Evolutionary conservation across 2,329 filamentous ascomycete genomes (phyloP), one percentile per base, ranked within the genome.

Genomic region (Westerdykella aurantiaca): DNA sequence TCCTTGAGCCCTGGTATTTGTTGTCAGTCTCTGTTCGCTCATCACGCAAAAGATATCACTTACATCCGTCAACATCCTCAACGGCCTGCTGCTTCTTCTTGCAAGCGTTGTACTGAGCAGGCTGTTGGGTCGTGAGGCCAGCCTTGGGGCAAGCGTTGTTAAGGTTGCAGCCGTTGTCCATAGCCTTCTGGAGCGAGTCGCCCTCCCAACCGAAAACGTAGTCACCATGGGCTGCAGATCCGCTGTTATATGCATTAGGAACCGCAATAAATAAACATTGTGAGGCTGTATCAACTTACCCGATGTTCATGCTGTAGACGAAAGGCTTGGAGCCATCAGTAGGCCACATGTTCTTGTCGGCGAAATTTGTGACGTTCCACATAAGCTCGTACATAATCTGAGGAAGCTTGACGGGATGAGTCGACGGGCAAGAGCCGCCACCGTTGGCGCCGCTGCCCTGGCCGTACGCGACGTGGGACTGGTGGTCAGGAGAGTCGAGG

Each of bases 401-500:
- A 14, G 61, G 61, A 16, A 64, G 54, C 59, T 64, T 64, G 41
- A 53, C 49, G 31, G 61, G 60, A 43, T 63, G 58, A 4, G 53
- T 53, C 5, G 69, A 64, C 4, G 73, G 73, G 69, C 73, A 76
- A 25, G 63, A 55, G 42, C 72, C 72, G 45, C 73, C 72, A 17
- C 73, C 73, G 17, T 52, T 71, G 16, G 72, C 72, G 13, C 72
- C 72, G 9, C 61, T 58, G 37, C 71, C 70, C 34, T 66, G 65
- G 34, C 61, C 60, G 60, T 76, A 76, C 17, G 71, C 64, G 16
- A 75, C 70, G 58, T 75, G 73, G 49, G 61, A 66, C 55, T 58
- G 53, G 48, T 61, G 57, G 48, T 64, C 53, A 14, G 61, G 61
- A 2, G 55, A 60, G 43, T 64, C 61, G 39, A 63, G 60, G 42